Conservation (phyloP, 202 grass and related monocot genomes). For the Miscanthus sacchariflorus region DNA sequence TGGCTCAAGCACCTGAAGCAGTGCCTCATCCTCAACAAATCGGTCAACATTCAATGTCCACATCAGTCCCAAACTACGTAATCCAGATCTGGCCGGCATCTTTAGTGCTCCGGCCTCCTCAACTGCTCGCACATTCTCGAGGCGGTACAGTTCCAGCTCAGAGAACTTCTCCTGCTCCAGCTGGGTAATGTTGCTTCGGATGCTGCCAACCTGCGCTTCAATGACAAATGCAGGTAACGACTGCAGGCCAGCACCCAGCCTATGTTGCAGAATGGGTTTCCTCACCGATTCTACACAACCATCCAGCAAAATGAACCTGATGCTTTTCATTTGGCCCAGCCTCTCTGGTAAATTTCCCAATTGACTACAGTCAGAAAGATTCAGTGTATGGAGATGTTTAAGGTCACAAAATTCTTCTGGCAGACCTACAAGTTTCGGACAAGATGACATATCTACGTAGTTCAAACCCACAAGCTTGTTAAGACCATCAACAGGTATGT, state of each 20-base stretch:
- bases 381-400: slow-evolving; percentile 3
- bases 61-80: slow-evolving; percentile 26
- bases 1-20: slow-evolving; percentile 24
- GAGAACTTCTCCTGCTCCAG: slow-evolving; percentile 10
- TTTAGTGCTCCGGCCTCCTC: slow-evolving; percentile 26
- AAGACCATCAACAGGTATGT: not conserved
- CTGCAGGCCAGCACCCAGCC: slow-evolving; percentile 18
- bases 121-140: not conserved
- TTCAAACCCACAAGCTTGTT: not conserved
- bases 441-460: not conserved
- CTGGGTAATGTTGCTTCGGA: slow-evolving; percentile 9
- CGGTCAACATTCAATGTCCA: slow-evolving; percentile 12
- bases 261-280: slow-evolving; percentile 4
- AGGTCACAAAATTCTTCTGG: slow-evolving; percentile 32
- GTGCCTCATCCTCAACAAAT: slow-evolving; percentile 7
- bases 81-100: not conserved
- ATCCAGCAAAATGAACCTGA: slow-evolving; percentile 15
- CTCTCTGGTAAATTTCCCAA: not conserved
- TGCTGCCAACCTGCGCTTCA: not conserved
- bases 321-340: slow-evolving; percentile 7
- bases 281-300: slow-evolving; percentile 21
- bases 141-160: slow-evolving; percentile 33
- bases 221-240: slow-evolving; percentile 33
- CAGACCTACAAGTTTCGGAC: not conserved
- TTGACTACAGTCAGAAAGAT: slow-evolving; percentile 5